Evolutionary conservation across 148 eudicot genomes (phyloP), one percentile per base, ranked within the genome.

Genomic region (Gaultheria prostrata): DNA sequence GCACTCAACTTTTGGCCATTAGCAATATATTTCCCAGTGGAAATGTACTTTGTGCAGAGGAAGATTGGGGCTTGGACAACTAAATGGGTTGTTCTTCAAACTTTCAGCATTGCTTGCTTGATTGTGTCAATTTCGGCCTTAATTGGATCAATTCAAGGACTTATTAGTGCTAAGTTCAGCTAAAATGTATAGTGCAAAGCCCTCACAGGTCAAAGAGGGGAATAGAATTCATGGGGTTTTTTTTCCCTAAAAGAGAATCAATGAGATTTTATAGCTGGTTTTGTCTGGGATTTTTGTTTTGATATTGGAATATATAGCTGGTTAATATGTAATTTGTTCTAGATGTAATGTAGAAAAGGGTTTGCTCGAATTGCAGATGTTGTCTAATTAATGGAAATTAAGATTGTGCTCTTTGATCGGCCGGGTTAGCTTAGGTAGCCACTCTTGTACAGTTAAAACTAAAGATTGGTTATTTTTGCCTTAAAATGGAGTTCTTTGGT

Each of bases 1-100:
- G 92, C 95, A 63, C 57, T 92, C 21, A 90, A 81, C 71, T 90
- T 92, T 81, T 94, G 98, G 95, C 93, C 98, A 0, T 7, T 92
- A 80, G 82, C 89, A 32, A 88, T 94, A 79, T 94, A 92, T 78
- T 92, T 94, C 80, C 98, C 98, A 0, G 91, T 94, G 76, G 89
- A 91, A 39, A 88, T 94, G 94, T 92, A 89, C 81, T 18, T 90
- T 57, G 85, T 89, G 80, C 95, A 88, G 84, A 89, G 24, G 69
- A 87, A 88, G 72, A 88, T 94, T 4, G 75, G 86, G 43, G 78
- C 84, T 46, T 92, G 98, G 95, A 89, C 89, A 33, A 80, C n/a
- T 3, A 87, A 79, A 35, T 90, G 95, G 85, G 56, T 90, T 24
- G 26, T 84, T 80, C 89, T 93, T 33, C 85, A 87, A 77, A 32